phyloP scores from a whole-genome alignment of 441 rosid genomes.

The Euphorbia neoarborescens region DNA sequence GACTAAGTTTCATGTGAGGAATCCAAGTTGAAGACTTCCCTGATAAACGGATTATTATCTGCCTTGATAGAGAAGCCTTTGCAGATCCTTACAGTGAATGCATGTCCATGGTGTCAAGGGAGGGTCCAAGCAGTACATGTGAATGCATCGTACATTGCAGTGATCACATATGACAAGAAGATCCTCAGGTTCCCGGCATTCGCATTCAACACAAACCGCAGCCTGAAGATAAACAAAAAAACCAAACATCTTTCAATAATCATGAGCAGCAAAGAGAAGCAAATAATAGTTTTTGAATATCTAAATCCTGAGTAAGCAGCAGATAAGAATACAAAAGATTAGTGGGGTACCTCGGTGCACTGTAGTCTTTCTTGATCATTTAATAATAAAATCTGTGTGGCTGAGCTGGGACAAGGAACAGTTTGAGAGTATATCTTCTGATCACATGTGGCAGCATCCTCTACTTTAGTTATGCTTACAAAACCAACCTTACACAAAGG shows the following conservation, averaged over 20 bases:
- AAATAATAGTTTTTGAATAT: not conserved
- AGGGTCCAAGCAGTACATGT: conserved; percentile 82
- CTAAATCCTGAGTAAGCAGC: not conserved
- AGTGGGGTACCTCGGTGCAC: conserved; percentile 32
- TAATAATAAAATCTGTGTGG: conserved; percentile 36
- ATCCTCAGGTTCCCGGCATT: conserved; percentile 63
- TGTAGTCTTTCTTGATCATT: conserved; percentile 33
- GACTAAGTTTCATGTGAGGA: not conserved
- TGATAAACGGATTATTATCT: conserved; percentile 26
- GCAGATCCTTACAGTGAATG: conserved; percentile 70
- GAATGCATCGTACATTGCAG: conserved; percentile 56
- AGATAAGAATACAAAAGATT: not conserved
- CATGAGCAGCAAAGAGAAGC: not conserved
- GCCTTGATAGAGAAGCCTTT: conserved; percentile 38
- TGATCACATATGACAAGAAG: conserved; percentile 60
- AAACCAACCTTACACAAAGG: conserved; percentile 80
- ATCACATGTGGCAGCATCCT: conserved; percentile 63
- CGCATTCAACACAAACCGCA: conserved; percentile 54
- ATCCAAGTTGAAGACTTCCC: not conserved
- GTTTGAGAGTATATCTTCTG: conserved; percentile 91
- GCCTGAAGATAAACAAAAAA: conserved; percentile 24
- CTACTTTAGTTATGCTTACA: conserved; percentile 58
- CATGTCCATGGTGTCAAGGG: conserved; percentile 79
- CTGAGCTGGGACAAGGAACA: conserved; percentile 46
- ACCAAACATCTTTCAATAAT: conserved; percentile 10